Evolutionary conservation across 352 stramenopile species (phyloP).

Genomic region (Phytophthora cryptogea): DNA sequence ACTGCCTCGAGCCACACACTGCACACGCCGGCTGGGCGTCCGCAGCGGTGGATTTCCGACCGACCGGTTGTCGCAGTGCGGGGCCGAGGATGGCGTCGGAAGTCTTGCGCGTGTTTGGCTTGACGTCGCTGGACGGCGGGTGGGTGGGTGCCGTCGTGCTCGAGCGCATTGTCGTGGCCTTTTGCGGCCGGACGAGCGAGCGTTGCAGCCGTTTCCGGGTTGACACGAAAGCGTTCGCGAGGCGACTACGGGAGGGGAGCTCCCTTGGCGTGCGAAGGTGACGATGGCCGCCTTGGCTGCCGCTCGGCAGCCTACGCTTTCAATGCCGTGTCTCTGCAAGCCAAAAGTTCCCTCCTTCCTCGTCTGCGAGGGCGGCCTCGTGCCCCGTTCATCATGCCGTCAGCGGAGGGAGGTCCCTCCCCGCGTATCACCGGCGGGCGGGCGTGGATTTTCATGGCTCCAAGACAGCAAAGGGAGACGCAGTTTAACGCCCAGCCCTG

Average conservation of each 20-base stretch:
- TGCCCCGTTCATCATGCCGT: slow-evolving; percentile 1
- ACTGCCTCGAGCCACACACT: slow-evolving; percentile 2
- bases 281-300: not conserved
- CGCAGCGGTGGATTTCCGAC: slow-evolving; percentile 14
- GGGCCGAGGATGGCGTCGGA: not conserved
- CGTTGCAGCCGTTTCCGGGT: slow-evolving; percentile 8
- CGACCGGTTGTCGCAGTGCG: slow-evolving; percentile 17
- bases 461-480: slow-evolving; percentile 2
- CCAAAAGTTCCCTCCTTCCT: slow-evolving; percentile 37
- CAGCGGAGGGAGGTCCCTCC: slow-evolving; percentile 15
- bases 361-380: slow-evolving; percentile 22
- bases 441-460: slow-evolving; percentile 2
- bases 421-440: not conserved
- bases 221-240: not conserved
- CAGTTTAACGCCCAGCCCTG: not conserved
- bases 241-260: too few relatives aligned
- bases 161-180: slow-evolving; percentile 16
- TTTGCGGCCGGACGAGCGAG: not conserved
- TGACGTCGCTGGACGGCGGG: too few relatives aligned
- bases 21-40: slow-evolving; percentile 10
- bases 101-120: not conserved
- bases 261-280: not conserved
- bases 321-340: slow-evolving; percentile 25
- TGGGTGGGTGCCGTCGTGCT: slow-evolving; percentile 2
- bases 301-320: slow-evolving; percentile 33